These are phyloP conservation scores for Penicillium sp. DNA, from an alignment of 2,329 filamentous ascomycete species.

Conservation along the genomic window DNA sequence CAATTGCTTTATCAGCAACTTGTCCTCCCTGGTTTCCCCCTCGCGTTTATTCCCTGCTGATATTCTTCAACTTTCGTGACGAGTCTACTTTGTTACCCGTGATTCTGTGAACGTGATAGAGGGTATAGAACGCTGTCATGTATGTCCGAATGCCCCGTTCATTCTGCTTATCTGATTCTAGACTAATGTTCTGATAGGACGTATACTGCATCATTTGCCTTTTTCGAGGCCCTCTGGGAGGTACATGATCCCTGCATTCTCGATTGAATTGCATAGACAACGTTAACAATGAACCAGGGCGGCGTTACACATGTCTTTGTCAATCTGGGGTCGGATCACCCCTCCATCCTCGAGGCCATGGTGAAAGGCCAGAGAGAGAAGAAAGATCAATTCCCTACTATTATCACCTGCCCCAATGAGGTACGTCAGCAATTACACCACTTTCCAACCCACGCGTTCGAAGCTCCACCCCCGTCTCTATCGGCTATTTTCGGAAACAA, in stretches of 20 bases:
- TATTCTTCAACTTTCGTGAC: background rate
- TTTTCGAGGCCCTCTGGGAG: conserved; percentile 79
- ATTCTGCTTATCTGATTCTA: background rate
- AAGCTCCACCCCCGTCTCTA: background rate
- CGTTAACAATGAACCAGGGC: conserved; percentile 33
- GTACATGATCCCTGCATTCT: conserved; percentile 47
- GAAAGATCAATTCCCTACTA: conserved; percentile 63
- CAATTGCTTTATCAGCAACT: conserved; percentile 7
- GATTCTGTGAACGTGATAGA: background rate
- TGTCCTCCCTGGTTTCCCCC: background rate
- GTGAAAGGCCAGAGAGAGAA: conserved; percentile 70
- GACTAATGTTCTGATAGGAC: conserved; percentile 19
- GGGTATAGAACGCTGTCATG: background rate
- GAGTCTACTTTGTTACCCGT: background rate
- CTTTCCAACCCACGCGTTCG: background rate
- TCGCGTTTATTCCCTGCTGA: background rate
- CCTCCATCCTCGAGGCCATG: conserved; percentile 76
- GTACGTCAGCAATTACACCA: conserved; percentile 44
- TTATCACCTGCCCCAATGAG: conserved; percentile 79
- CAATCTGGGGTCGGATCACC: conserved; percentile 59
- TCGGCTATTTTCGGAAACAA: conserved; percentile 11
- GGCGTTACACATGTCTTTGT: conserved; percentile 54
- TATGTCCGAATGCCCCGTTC: background rate
- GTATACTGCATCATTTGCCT: conserved; percentile 74
- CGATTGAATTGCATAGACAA: background rate